A percentile compares a stretch with the other conserved stretches of the same genome.
Evolutionary conservation across 257 asterid species (phyloP).

Genomic region (Capsicum chinense): DNA sequence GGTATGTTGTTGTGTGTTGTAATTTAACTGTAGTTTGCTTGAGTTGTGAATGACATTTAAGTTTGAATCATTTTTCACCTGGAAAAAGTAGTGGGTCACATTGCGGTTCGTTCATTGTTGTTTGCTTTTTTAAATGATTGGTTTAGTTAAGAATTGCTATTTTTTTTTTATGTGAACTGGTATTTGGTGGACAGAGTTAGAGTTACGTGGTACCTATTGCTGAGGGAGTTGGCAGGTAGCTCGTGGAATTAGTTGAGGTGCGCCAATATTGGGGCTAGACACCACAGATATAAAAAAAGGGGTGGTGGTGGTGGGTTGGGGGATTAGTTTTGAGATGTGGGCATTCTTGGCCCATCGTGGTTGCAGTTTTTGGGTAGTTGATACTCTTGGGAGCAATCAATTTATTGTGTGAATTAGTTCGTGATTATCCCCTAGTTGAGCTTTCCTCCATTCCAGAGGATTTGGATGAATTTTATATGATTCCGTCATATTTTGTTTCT

Average conservation of each 20-base stretch:
- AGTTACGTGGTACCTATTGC: too few species aligned
- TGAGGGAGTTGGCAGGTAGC: too few species aligned
- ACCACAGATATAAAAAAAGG: not conserved
- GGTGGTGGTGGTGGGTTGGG: too few species aligned
- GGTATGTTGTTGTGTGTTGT: not conserved
- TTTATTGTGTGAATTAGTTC: not conserved
- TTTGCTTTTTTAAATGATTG: not conserved
- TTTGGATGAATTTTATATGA: not conserved
- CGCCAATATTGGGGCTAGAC: too few species aligned
- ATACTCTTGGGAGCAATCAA: conserved; percentile 2
- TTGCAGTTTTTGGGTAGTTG: not conserved
- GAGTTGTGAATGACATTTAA: not conserved
- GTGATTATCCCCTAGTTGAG: not conserved
- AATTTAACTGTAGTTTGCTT: not conserved
- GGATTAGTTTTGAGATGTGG: not conserved
- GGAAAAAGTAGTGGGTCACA: not conserved
- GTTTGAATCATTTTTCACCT: conserved; percentile 10
- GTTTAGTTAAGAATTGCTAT: not conserved
- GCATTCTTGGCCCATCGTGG: not conserved
- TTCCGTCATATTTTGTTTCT: not conserved
- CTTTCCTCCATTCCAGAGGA: not conserved
- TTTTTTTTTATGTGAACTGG: not conserved
- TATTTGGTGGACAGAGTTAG: not conserved
- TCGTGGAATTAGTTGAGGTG: too few species aligned
- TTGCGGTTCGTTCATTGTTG: not conserved